A percentile compares a stretch with the other conserved stretches of the same genome.
Conservation (phyloP, 2,329 filamentous ascomycete genomes). For the Escovopsis sp. region DNA sequence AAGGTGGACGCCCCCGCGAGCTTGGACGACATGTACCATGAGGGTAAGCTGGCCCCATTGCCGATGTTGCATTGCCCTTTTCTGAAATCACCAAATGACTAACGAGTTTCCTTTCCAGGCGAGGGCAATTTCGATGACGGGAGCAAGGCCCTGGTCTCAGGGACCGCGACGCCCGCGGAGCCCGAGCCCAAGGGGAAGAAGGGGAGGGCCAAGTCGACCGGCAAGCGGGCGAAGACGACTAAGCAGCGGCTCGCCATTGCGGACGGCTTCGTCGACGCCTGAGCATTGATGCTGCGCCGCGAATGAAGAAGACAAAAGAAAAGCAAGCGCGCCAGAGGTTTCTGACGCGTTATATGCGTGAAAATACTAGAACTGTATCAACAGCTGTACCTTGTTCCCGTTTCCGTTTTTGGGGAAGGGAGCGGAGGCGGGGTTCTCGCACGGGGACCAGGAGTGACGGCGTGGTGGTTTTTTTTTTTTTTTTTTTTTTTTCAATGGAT, state of each 20-base stretch:
- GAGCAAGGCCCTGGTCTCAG: conserved; percentile 54
- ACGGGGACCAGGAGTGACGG: no score
- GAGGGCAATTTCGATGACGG: conserved; percentile 92
- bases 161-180: conserved; percentile 67
- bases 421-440: neutral
- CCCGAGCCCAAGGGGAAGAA: conserved; percentile 36
- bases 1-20: conserved; percentile 45
- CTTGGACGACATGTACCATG: conserved; percentile 96
- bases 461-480: no score
- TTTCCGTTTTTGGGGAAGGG: no score
- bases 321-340: neutral
- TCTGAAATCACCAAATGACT: no score
- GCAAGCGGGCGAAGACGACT: conserved; percentile 48
- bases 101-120: conserved; percentile 35
- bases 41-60: conserved; percentile 51
- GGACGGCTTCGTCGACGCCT: conserved; percentile 34
- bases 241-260: conserved; percentile 56
- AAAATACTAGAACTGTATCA: neutral
- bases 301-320: neutral
- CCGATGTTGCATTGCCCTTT: neutral
- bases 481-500: no score
- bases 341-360: conserved; percentile 1
- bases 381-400: neutral
- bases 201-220: conserved; percentile 38
- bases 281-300: conserved; percentile 1